phyloP scores from a whole-genome alignment of 2,329 filamentous ascomycete genomes.

The Scedosporium apiospermum region DNA sequence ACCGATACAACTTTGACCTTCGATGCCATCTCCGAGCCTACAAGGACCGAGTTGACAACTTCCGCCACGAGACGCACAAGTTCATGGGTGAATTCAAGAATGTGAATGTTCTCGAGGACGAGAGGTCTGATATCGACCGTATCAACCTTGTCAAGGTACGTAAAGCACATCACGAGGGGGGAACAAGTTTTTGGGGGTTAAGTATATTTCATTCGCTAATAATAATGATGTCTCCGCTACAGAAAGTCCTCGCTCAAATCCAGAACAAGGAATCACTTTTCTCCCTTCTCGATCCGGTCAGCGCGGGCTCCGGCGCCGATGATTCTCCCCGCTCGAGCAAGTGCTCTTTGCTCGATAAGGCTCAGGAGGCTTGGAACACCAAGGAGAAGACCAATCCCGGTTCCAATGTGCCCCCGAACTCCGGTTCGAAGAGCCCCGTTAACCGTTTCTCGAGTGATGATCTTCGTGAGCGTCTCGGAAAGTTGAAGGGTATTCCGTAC shows the following conservation, averaged over 20 bases:
- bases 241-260: slow-evolving; percentile 4
- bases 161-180: background rate
- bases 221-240: background rate
- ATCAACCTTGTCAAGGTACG: slow-evolving; percentile 1
- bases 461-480: too few species aligned
- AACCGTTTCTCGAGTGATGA: background rate
- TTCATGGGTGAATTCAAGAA: slow-evolving; percentile 19
- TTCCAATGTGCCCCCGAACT: background rate
- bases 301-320: background rate
- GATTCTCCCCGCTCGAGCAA: background rate
- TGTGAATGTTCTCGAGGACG: slow-evolving; percentile 7
- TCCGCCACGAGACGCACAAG: slow-evolving; percentile 17
- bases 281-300: background rate
- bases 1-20: background rate
- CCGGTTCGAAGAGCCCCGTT: background rate
- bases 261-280: slow-evolving; percentile 1
- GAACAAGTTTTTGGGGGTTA: background rate
- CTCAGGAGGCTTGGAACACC: background rate
- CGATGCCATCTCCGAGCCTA: background rate
- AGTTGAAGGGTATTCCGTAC: too few species aligned
- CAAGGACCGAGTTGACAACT: slow-evolving; percentile 18
- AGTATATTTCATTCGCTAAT: background rate
- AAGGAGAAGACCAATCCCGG: background rate
- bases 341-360: background rate
- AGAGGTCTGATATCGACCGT: background rate